Evolutionary conservation across 306 rosid genomes (phyloP).

Genomic region (Herpetospermum pedunculosum): DNA sequence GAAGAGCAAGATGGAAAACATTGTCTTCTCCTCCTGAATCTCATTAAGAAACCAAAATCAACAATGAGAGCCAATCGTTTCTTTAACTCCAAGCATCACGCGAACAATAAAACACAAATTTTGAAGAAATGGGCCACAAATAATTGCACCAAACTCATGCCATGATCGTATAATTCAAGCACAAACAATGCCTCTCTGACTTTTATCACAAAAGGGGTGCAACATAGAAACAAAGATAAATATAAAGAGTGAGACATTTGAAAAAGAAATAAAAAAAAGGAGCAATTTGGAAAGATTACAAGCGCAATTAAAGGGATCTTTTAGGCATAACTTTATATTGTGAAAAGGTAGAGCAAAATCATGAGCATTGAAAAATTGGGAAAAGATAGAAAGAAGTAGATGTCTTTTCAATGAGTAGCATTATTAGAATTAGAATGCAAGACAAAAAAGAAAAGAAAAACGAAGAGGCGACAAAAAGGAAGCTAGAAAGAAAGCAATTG

Average conservation of each 20-base stretch:
- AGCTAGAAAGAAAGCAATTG: constrained; percentile 6
- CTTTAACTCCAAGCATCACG: constrained; percentile 29
- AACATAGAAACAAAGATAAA: constrained; percentile 11
- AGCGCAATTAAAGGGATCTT: constrained; percentile 29
- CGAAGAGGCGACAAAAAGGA: background rate
- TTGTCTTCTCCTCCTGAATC: constrained; percentile 66
- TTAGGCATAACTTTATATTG: constrained; percentile 19
- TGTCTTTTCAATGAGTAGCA: constrained; percentile 27
- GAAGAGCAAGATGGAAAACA: constrained; percentile 86
- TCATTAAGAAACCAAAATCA: constrained; percentile 50
- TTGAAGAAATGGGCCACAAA: constrained; percentile 31
- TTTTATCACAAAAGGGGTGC: constrained; percentile 12
- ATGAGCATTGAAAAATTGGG: constrained; percentile 19
- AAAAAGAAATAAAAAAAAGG: background rate
- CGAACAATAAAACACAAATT: constrained; percentile 15
- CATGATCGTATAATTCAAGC: constrained; percentile 38
- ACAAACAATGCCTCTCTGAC: constrained; percentile 25
- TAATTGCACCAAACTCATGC: constrained; percentile 58
- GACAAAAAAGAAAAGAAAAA: constrained; percentile 30
- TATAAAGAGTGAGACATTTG: constrained; percentile 8
- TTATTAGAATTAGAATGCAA: constrained; percentile 25
- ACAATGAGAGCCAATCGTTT: constrained; percentile 18
- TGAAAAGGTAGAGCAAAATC: constrained; percentile 24
- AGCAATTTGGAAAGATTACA: background rate
- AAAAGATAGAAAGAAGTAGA: constrained; percentile 21